These are phyloP conservation scores for Coleophoma crateriformis DNA, from an alignment of 2,329 filamentous ascomycete species.

Conservation along the genomic window DNA sequence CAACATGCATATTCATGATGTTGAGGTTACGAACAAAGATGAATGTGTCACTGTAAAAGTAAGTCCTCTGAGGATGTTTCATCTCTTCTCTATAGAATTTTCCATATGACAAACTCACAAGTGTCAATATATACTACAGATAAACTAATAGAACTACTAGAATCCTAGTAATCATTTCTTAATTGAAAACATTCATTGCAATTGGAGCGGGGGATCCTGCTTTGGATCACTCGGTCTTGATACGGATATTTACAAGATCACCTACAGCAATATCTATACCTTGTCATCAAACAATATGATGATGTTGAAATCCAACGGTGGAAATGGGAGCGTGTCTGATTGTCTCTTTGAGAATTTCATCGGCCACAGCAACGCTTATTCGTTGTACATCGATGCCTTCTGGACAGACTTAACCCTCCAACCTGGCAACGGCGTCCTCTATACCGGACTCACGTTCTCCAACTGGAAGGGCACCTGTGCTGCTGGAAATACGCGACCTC, in stretches of 20 bases:
- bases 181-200: constrained; percentile 55
- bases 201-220: constrained; percentile 51
- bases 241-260: constrained; percentile 43
- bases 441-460: constrained; percentile 45
- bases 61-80: no score
- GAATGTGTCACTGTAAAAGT: constrained; percentile 52
- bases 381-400: constrained; percentile 47
- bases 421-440: constrained; percentile 43
- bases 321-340: constrained; percentile 45
- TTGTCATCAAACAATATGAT: constrained; percentile 55
- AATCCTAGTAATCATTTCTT: constrained; percentile 51
- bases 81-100: not conserved
- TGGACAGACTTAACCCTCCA: constrained; percentile 38
- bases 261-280: constrained; percentile 53
- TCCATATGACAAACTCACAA: not conserved
- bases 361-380: constrained; percentile 54
- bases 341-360: constrained; percentile 51
- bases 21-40: constrained; percentile 57
- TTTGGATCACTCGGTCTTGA: constrained; percentile 47
- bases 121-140: no score
- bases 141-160: no score
- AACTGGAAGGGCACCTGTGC: constrained; percentile 50
- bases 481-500: constrained; percentile 43
- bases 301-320: constrained; percentile 58
- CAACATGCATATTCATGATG: constrained; percentile 54